Evolutionary conservation across 192 early-diverging fungal genomes (phyloP).

Genomic region (Coemansia brasiliensis): DNA sequence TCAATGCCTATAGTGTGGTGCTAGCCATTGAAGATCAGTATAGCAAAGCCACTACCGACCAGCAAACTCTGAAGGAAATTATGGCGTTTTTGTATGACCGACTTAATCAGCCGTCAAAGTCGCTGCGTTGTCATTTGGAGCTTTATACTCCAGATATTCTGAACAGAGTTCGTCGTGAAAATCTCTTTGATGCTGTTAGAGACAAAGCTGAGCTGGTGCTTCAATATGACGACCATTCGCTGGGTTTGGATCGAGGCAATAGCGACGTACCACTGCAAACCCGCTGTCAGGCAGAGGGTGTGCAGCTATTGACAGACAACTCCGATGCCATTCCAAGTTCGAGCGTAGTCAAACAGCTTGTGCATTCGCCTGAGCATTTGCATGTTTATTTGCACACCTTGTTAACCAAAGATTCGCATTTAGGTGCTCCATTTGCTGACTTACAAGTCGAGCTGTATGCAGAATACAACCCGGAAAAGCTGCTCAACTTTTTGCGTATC

Average conservation of each 20-base stretch:
- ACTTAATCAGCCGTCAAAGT: constrained; percentile 72
- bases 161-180: constrained; percentile 70
- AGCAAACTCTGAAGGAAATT: constrained; percentile 67
- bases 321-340: constrained; percentile 76
- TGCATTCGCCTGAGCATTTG: constrained; percentile 59
- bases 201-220: constrained; percentile 80
- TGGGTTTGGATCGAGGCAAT: constrained; percentile 10
- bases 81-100: constrained; percentile 74
- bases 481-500: constrained; percentile 83
- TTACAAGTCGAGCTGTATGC: constrained; percentile 89
- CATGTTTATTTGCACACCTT: constrained; percentile 93
- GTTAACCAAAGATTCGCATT: constrained; percentile 58
- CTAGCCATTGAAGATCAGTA: constrained; percentile 72
- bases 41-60: constrained; percentile 15
- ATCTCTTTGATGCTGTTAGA: constrained; percentile 78
- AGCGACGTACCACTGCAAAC: constrained; percentile 28
- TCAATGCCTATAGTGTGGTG: constrained; percentile 72
- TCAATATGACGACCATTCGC: constrained; percentile 71
- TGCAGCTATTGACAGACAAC: constrained; percentile 79
- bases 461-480: constrained; percentile 72
- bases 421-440: constrained; percentile 73
- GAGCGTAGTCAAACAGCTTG: constrained; percentile 73
- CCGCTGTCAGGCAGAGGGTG: constrained; percentile 60
- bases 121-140: constrained; percentile 79
- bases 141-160: constrained; percentile 72